These are phyloP conservation scores for Auxenochlorella protothecoides DNA, from an alignment of 139 green algal genomes.

Conservation along the genomic window DNA sequence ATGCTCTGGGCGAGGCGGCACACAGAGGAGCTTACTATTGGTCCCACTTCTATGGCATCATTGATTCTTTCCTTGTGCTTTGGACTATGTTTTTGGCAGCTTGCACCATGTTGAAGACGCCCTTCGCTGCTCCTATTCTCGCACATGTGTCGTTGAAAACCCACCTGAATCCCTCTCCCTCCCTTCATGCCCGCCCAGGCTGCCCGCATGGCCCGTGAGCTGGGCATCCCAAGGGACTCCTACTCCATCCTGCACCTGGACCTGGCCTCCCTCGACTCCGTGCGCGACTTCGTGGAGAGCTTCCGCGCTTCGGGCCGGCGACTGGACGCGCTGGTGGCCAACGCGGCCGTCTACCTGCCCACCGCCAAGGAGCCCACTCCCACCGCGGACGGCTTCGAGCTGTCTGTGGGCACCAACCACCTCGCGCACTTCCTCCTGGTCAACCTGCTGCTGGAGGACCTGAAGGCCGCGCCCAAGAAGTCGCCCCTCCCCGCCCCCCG, in stretches of 20 bases:
- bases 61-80: too few species aligned
- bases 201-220: constrained; percentile 15
- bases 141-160: too few species aligned
- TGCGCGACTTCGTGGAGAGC: constrained; percentile 69
- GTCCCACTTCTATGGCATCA: too few species aligned
- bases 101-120: too few species aligned
- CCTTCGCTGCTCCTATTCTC: too few species aligned
- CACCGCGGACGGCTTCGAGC: constrained; percentile 83
- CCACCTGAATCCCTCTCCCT: neutral
- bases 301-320: constrained; percentile 51
- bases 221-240: constrained; percentile 50
- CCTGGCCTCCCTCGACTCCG: constrained; percentile 64
- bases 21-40: too few species aligned
- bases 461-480: constrained; percentile 55
- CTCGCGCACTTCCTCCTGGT: constrained; percentile 87
- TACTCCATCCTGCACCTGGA: constrained; percentile 81
- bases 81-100: too few species aligned
- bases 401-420: constrained; percentile 76
- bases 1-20: too few species aligned
- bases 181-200: neutral
- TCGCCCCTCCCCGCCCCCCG: constrained; percentile 27
- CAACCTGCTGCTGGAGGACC: constrained; percentile 73
- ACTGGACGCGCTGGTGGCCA: constrained; percentile 80
- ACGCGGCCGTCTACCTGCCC: constrained; percentile 87
- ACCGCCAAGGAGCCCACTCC: constrained; percentile 75